Conservation (phyloP, 2,329 filamentous ascomycete species). For the Cordyceps javanica region DNA sequence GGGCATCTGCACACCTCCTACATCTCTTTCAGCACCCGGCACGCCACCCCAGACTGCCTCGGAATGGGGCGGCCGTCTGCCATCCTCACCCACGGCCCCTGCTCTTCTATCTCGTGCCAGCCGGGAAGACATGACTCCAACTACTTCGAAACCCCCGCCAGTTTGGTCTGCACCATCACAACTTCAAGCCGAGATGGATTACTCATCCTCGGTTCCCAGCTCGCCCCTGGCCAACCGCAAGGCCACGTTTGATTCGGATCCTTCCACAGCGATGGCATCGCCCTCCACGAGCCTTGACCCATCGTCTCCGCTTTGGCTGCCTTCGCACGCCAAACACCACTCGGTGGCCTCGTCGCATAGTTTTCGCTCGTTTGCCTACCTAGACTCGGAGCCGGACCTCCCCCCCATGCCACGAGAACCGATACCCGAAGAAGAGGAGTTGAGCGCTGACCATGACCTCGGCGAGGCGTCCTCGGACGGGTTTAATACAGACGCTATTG, state of each 20-base stretch:
- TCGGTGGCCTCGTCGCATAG: conserved; percentile 51
- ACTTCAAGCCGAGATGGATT: conserved; percentile 48
- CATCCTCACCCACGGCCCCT: conserved; percentile 32
- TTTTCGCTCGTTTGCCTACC: conserved; percentile 34
- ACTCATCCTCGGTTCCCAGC: conserved; percentile 69
- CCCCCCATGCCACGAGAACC: conserved; percentile 16
- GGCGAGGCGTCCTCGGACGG: conserved; percentile 14
- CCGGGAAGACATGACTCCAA: conserved; percentile 46
- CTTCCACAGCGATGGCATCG: conserved; percentile 77
- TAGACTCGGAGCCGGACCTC: conserved; percentile 27
- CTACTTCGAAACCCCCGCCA: conserved; percentile 35
- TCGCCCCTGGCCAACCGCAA: conserved; percentile 64
- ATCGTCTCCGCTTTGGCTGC: conserved; percentile 52
- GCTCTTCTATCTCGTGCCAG: conserved; percentile 34
- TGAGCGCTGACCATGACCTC: conserved; percentile 15
- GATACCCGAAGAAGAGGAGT: conserved; percentile 34
- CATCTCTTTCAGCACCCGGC: conserved; percentile 29
- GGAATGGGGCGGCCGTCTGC: conserved; percentile 28
- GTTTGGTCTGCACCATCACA: conserved; percentile 62
- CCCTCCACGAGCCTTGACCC: conserved; percentile 73
- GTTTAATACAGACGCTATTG: neutral
- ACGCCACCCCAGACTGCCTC: conserved; percentile 36
- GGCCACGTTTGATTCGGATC: conserved; percentile 74
- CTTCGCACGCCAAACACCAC: conserved; percentile 46
- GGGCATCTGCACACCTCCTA: conserved; percentile 54